Percentiles rank a stretch among this genome's conserved stretches.
Evolutionary conservation across 1,284 basidiomycete genomes (phyloP).

Genomic region (Leccinum subspadiceum): DNA sequence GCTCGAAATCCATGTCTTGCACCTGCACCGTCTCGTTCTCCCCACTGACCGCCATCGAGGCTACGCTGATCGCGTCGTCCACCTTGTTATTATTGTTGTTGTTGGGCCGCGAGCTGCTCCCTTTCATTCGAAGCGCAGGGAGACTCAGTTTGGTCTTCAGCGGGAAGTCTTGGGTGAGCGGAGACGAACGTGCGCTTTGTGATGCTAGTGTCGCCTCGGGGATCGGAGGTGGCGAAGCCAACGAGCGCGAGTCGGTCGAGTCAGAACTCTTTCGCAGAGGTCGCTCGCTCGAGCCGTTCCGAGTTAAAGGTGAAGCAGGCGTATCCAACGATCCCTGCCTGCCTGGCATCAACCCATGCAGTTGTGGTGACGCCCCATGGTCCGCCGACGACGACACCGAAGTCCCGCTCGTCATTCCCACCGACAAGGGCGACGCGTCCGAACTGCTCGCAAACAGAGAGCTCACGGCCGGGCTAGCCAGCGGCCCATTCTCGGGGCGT

Average conservation of each 20-base stretch:
- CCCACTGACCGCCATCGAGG: conserved; percentile 23
- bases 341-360: conserved; percentile 11
- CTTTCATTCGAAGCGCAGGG: conserved; percentile 28
- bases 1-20: conserved; percentile 77
- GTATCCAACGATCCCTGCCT: conserved; percentile 17
- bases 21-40: conserved; percentile 60
- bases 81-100: conserved; percentile 25
- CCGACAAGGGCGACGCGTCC: conserved; percentile 13
- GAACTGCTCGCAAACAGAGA: conserved; percentile 10
- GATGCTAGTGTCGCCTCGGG: conserved; percentile 8
- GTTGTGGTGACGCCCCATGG: conserved; percentile 11
- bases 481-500: conserved; percentile 1
- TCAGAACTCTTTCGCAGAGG: conserved; percentile 22
- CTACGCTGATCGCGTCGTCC: conserved; percentile 29
- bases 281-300: conserved; percentile 24
- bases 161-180: conserved; percentile 20
- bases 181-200: conserved; percentile 25
- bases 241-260: conserved; percentile 26
- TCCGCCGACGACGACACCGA: conserved; percentile 18
- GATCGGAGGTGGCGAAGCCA: conserved; percentile 26
- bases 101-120: not conserved
- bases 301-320: not conserved
- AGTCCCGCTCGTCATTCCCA: conserved; percentile 1
- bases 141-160: conserved; percentile 33
- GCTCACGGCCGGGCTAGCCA: conserved; percentile 15